Evolutionary conservation across 352 stramenopile genomes (phyloP), one percentile per base, ranked within the genome.

Genomic region (Phytophthora europaea): DNA sequence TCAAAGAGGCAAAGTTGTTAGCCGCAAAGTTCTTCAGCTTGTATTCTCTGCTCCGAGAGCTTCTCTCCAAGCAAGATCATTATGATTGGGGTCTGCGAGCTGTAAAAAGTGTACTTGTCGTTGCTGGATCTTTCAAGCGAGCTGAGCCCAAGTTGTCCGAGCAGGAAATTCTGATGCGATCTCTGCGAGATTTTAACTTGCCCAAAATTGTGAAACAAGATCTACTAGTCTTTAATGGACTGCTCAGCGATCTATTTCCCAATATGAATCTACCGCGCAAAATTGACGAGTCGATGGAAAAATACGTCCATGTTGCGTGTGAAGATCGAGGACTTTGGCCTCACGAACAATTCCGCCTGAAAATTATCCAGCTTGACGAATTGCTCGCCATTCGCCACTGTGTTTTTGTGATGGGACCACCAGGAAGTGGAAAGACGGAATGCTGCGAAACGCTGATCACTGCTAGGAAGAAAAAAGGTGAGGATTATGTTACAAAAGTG

Each of bases 61-160:
- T 99, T 20, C 81, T 99, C 0, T 98, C 92, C 2, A 98, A 98
- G 69, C 94, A 99, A 73, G 87, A 97, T 64, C 96, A 99, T 79
- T 99, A 99, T 69, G 97, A 99, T 70, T 99, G 97, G 97, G 96
- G 95, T 1, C 76, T 99, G 18, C 92, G 97, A 22, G 95, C 96
- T 18, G 94, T 99, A 48, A 99, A 99, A 80, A 98, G 91, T 33
- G 95, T 99, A 31, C 77, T 99, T 6, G 91, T 98, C 0, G 94
- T 99, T 13, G 97, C 97, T 16, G 96, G 96, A 1, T 78, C 84
- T 0, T 97, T 99, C 73, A 99, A 99, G 67, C 92, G 96, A 23
- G 91, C 90, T 3, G 94, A 99, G 65, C 91, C 94, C 0, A 96
- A 98, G 56, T 69, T 98, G 2, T 83, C 85, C 3, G 97, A 99